These are phyloP conservation scores for Tuctoria greenei DNA, from an alignment of 176 grass and related monocot species.

Conservation along the genomic window DNA sequence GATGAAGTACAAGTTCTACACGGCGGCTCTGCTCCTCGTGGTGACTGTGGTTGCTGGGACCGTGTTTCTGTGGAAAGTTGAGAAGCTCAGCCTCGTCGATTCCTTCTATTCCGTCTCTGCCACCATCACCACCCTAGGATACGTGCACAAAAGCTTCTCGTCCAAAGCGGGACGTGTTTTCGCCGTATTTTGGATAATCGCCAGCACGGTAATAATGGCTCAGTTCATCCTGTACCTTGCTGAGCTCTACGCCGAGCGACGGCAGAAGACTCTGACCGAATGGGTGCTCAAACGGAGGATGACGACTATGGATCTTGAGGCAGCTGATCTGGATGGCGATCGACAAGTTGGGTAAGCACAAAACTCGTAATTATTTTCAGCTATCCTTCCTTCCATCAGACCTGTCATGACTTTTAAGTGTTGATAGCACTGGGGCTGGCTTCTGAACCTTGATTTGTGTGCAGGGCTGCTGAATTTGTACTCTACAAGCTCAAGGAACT, in stretches of 20 bases:
- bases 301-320: constrained; percentile 76
- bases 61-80: constrained; percentile 78
- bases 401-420: background rate
- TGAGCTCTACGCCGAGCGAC: constrained; percentile 59
- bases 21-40: constrained; percentile 42
- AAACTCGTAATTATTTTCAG: background rate
- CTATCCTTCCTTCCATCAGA: constrained; percentile 11
- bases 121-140: constrained; percentile 87
- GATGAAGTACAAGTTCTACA: constrained; percentile 81
- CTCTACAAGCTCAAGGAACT: constrained; percentile 97
- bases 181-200: constrained; percentile 81
- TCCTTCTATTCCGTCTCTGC: constrained; percentile 85
- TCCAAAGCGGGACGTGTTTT: constrained; percentile 64
- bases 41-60: constrained; percentile 44
- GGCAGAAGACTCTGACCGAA: constrained; percentile 77
- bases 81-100: constrained; percentile 75
- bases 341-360: constrained; percentile 63
- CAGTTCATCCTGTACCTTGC: constrained; percentile 85
- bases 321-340: constrained; percentile 76
- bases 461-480: constrained; percentile 88
- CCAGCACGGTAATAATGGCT: constrained; percentile 68
- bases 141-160: constrained; percentile 81
- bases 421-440: background rate
- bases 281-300: constrained; percentile 75
- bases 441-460: constrained; percentile 25